phyloP scores from a whole-genome alignment of 257 asterid species.

The Craterostigma plantagineum region DNA sequence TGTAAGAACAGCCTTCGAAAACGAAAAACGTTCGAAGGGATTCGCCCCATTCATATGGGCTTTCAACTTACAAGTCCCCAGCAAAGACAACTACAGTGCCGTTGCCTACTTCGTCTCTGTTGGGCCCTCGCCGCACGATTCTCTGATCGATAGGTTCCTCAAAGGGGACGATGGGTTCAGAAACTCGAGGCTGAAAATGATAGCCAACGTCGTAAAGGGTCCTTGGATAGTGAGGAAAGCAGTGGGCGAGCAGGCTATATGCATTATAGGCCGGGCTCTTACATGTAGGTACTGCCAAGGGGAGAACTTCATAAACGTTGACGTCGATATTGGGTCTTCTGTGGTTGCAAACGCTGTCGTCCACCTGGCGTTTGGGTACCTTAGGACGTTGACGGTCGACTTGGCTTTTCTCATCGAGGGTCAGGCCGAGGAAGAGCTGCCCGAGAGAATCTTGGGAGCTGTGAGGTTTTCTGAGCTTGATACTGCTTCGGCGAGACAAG shows the following conservation, averaged over 20 bases:
- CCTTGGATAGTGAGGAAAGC: conserved; percentile 8
- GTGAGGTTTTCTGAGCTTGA: conserved; percentile 4
- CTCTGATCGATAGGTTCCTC: conserved; percentile 2
- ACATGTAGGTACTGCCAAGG: conserved; percentile 1
- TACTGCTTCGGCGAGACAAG: conserved; percentile 6
- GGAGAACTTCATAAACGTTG: conserved; percentile 1
- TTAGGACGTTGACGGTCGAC: conserved; percentile 1
- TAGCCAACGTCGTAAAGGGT: conserved; percentile 6
- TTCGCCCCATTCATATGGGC: neutral
- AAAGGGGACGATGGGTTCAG: conserved; percentile 5
- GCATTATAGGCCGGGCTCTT: conserved; percentile 3
- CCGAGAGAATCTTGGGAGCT: conserved; percentile 6
- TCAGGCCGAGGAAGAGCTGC: conserved; percentile 4
- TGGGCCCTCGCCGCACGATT: neutral
- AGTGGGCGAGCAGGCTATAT: conserved; percentile 6
- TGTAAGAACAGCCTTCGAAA: conserved; percentile 1
- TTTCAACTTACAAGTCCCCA: conserved; percentile 6
- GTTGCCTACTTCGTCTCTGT: conserved; percentile 2
- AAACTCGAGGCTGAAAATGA: neutral
- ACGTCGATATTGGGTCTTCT: conserved; percentile 4
- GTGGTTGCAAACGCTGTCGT: conserved; percentile 2
- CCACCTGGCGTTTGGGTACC: conserved; percentile 6
- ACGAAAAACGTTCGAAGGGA: conserved; percentile 2
- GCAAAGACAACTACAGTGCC: conserved; percentile 3
- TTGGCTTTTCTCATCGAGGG: conserved; percentile 7